Conservation (phyloP, 768 basidiomycete genomes). For the Gautieria morchelliformis region DNA sequence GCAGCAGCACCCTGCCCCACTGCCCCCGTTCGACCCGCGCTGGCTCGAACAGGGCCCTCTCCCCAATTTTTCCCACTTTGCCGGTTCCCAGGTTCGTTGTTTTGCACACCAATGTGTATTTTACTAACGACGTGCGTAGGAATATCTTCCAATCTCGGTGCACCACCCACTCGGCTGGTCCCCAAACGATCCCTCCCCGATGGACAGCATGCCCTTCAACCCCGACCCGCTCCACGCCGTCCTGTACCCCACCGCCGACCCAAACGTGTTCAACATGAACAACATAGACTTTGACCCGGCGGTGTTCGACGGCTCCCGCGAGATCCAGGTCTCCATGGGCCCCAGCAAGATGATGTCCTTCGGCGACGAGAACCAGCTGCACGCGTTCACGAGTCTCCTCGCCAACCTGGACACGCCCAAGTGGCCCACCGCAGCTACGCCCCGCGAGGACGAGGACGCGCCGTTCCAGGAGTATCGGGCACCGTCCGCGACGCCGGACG, state of each 20-base stretch:
- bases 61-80: background rate
- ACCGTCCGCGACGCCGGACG: too few species aligned
- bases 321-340: background rate
- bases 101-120: background rate
- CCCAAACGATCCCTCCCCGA: background rate
- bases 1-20: background rate
- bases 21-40: too few species aligned
- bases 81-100: background rate
- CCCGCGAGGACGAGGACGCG: too few species aligned
- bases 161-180: slow-evolving; percentile 8
- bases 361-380: background rate
- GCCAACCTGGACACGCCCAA: background rate
- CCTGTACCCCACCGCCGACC: background rate
- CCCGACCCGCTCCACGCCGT: background rate
- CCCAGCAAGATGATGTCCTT: background rate
- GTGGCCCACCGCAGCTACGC: too few species aligned
- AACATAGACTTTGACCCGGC: background rate
- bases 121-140: background rate
- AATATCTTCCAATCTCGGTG: slow-evolving; percentile 1
- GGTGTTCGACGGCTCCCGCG: slow-evolving; percentile 1
- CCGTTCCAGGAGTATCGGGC: too few species aligned
- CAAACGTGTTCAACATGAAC: background rate
- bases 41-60: background rate
- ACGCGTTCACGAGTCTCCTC: background rate
- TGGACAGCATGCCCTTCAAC: background rate